Conservation (phyloP, 805 yeast species). For the Yamadazyma endophytica region DNA sequence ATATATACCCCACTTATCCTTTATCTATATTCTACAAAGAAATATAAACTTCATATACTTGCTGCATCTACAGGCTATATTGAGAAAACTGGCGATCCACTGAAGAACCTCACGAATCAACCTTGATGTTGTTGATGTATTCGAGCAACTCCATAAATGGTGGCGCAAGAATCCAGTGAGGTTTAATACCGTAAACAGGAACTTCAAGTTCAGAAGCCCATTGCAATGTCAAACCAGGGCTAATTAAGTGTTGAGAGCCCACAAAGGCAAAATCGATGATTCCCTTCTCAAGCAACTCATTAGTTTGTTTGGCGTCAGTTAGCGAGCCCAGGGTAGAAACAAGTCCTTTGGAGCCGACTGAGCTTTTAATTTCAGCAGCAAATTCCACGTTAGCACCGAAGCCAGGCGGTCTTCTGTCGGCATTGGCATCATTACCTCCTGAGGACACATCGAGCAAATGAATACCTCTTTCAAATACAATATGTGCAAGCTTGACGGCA, state of each 20-base stretch:
- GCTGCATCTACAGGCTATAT: no score
- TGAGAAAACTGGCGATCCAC: no score
- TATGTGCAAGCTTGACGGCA: slow-evolving; percentile 35
- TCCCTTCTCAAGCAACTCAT: slow-evolving; percentile 37
- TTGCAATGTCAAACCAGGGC: slow-evolving; percentile 47
- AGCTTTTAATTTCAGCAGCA: slow-evolving; percentile 40
- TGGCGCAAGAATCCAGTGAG: slow-evolving; percentile 23
- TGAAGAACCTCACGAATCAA: no score
- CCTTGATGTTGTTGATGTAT: no score
- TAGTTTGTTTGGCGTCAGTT: slow-evolving; percentile 25
- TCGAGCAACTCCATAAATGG: slow-evolving; percentile 8
- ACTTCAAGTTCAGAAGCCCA: slow-evolving; percentile 51
- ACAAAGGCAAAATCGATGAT: slow-evolving; percentile 45
- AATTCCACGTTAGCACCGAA: slow-evolving; percentile 33
- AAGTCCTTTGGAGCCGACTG: slow-evolving; percentile 37
- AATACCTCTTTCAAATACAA: slow-evolving; percentile 40
- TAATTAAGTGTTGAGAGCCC: slow-evolving; percentile 43
- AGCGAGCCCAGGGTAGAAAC: slow-evolving; percentile 50
- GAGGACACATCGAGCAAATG: slow-evolving; percentile 53
- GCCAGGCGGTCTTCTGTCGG: slow-evolving; percentile 19
- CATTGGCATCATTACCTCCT: slow-evolving; percentile 43
- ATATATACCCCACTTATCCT: no score
- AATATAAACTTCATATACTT: no score
- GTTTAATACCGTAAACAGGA: slow-evolving; percentile 15
- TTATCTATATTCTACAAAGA: no score